Base-by-base conservation (phyloP, 2,329 filamentous ascomycete species). In the Achaetomium macrosporum region DNA sequence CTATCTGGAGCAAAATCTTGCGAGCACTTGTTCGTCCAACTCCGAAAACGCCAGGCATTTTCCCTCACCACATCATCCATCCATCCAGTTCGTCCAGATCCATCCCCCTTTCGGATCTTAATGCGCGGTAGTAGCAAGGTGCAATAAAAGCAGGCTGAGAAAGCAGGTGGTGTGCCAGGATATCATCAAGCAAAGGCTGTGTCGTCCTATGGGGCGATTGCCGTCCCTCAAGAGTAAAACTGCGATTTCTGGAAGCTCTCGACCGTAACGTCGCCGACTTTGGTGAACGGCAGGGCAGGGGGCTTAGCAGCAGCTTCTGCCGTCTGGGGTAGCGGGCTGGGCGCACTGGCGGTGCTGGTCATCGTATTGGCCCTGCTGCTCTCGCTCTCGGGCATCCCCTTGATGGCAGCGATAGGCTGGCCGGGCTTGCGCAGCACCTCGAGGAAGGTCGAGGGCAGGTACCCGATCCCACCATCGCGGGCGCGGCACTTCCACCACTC, bases 401-500 rank as follows among this genome's bases (percentile, higher is more conserved):
- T 77, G 64, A 82, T 79, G 45, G 76, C 73, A 58, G 78, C 77
- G 11, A 78, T 65, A 7, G 73, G 69, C 52, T 74, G 72, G 19
- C 73, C 74, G 0, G 81, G 76, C 47, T 77, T 73, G 63, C 77
- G 76, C 25, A 82, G 74, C 45, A 93, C 80, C 70, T 96, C 90
- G 29, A 99, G 79, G 65, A 96, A 99, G 1, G 90, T 91, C 1
- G 86, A 84, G 2, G 95, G 93, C 6, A 99, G 78, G 66, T 97
- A 99, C 8, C 93, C 93, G 63, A 96, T 85, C 25, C 90, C 81
- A 42, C 90, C 91, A 66, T 97, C 90, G 56, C 93, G 81, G 13
- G 92, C 87, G 51, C 93, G 82, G 71, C 95, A 99, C 60, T 87
- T 84, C 93, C 93, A 99, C 93, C 93, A 99, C 66, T 99, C 92